A percentile compares a stretch with the other conserved stretches of the same genome.
phyloP scores from a whole-genome alignment of 1,284 basidiomycete species.

The Moniliella sp. region DNA sequence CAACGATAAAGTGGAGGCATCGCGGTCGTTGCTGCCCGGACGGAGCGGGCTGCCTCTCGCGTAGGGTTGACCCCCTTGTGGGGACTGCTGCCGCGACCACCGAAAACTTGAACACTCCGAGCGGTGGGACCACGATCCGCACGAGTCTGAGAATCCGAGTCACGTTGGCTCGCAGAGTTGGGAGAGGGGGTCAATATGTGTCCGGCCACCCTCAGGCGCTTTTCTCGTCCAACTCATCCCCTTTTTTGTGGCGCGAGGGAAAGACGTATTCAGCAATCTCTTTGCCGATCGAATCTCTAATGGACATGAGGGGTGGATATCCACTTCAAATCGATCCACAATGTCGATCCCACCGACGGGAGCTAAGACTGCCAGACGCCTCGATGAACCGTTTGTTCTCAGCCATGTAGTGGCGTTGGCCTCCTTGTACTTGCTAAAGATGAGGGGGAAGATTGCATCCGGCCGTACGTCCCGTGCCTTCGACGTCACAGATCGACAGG shows the following conservation, averaged over 20 bases:
- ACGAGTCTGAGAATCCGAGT: too few relatives aligned
- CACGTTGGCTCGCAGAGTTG: too few relatives aligned
- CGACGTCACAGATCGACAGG: conserved; percentile 52
- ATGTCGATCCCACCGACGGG: conserved; percentile 84
- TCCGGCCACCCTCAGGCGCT: too few relatives aligned
- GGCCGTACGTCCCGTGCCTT: conserved; percentile 66
- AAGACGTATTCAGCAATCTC: conserved; percentile 74
- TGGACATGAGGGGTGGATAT: conserved; percentile 51
- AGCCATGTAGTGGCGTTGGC: conserved; percentile 15
- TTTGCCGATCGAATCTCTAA: conserved; percentile 61
- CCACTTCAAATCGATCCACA: conserved; percentile 59
- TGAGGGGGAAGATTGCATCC: conserved; percentile 66
- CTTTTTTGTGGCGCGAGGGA: too few relatives aligned
- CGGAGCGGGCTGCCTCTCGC: too few relatives aligned
- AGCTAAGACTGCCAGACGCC: conserved; percentile 18
- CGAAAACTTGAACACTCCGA: too few relatives aligned
- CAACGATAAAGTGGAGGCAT: too few relatives aligned
- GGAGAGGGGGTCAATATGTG: too few relatives aligned
- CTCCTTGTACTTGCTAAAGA: conserved; percentile 46
- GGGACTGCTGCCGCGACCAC: too few relatives aligned
- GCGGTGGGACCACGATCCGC: too few relatives aligned
- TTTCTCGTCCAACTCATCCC: conserved; percentile 2
- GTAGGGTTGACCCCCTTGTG: too few relatives aligned
- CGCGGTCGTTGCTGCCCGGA: too few relatives aligned
- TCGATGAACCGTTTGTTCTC: conserved; percentile 16